phyloP scores from a whole-genome alignment of 2,329 filamentous ascomycete species.

The Colletotrichum sp. region DNA sequence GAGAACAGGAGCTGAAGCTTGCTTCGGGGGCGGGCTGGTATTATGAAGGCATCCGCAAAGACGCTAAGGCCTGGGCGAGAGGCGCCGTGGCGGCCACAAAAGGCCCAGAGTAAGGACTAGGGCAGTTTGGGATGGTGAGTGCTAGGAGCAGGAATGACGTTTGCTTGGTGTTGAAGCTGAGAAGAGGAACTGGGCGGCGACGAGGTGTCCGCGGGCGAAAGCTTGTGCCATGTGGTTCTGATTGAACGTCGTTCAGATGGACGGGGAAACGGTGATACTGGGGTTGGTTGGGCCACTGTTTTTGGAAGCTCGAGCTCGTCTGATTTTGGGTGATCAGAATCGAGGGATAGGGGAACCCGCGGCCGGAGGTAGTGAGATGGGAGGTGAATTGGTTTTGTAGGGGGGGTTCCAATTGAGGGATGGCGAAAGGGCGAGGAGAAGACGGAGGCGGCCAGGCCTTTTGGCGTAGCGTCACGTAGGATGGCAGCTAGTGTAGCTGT shows the following conservation, averaged over 20 bases:
- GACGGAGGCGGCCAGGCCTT: not conserved
- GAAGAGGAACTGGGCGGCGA: not conserved
- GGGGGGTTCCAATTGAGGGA: not conserved
- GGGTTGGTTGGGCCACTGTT: not conserved
- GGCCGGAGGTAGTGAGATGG: not conserved
- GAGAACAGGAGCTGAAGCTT: not conserved
- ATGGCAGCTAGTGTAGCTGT: slow-evolving; percentile 3
- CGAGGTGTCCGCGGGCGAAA: not conserved
- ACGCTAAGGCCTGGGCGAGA: slow-evolving; percentile 1
- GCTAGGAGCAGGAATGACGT: slow-evolving; percentile 7
- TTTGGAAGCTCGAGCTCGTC: not conserved
- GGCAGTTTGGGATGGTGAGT: not conserved
- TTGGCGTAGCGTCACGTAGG: not conserved
- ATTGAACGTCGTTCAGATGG: not conserved
- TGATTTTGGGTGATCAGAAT: not conserved
- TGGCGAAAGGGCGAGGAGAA: not conserved
- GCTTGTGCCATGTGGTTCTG: not conserved
- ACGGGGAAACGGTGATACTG: not conserved
- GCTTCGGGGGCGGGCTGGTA: not conserved
- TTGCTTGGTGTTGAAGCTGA: not conserved
- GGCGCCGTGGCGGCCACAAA: slow-evolving; percentile 11
- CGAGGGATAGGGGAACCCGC: not conserved
- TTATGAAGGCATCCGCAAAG: slow-evolving; percentile 19
- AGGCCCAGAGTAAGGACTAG: slow-evolving; percentile 4
- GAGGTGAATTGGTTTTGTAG: not conserved